phyloP scores from a whole-genome alignment of 2,329 filamentous ascomycete species.

The Eutypella sp. region DNA sequence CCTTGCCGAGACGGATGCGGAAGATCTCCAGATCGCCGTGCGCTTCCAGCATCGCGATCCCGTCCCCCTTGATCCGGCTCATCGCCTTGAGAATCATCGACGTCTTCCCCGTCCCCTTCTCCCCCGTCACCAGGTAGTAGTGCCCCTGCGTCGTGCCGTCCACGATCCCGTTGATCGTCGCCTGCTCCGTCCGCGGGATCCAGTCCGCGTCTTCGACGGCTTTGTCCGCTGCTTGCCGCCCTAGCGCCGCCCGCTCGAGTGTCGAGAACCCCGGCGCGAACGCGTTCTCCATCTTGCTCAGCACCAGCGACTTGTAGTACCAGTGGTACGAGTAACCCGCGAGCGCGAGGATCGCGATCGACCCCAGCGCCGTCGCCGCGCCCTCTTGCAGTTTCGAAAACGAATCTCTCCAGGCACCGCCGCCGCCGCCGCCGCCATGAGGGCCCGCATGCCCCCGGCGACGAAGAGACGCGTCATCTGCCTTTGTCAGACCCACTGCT shows the following conservation, averaged over 20 bases:
- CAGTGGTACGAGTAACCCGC: slow-evolving; percentile 30
- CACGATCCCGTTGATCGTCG: slow-evolving; percentile 75
- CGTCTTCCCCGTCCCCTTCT: slow-evolving; percentile 93
- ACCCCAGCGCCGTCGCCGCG: slow-evolving; percentile 23
- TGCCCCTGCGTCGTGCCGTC: slow-evolving; percentile 67
- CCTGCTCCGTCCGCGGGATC: slow-evolving; percentile 78
- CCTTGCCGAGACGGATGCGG: slow-evolving; percentile 83
- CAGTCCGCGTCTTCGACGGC: slow-evolving; percentile 51
- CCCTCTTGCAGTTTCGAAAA: slow-evolving; percentile 23
- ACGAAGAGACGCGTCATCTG: neutral
- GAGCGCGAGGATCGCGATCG: slow-evolving; percentile 20
- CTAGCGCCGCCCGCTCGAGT: slow-evolving; percentile 51
- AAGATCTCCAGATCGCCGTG: slow-evolving; percentile 94
- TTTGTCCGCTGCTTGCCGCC: slow-evolving; percentile 27
- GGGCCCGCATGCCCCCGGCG: neutral
- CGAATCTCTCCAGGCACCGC: slow-evolving; percentile 2
- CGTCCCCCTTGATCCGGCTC: slow-evolving; percentile 82
- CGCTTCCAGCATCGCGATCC: slow-evolving; percentile 89
- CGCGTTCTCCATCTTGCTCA: slow-evolving; percentile 68
- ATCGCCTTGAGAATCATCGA: slow-evolving; percentile 93
- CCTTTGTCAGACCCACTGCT: neutral
- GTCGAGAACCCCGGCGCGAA: slow-evolving; percentile 65
- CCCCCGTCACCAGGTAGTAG: slow-evolving; percentile 85
- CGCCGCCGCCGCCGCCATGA: neutral
- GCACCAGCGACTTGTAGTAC: slow-evolving; percentile 62